A percentile compares a stretch with the other conserved stretches of the same genome.
These are phyloP conservation scores for Stachybotrys chartarum DNA, from an alignment of 2,329 filamentous ascomycete species.

Conservation along the genomic window DNA sequence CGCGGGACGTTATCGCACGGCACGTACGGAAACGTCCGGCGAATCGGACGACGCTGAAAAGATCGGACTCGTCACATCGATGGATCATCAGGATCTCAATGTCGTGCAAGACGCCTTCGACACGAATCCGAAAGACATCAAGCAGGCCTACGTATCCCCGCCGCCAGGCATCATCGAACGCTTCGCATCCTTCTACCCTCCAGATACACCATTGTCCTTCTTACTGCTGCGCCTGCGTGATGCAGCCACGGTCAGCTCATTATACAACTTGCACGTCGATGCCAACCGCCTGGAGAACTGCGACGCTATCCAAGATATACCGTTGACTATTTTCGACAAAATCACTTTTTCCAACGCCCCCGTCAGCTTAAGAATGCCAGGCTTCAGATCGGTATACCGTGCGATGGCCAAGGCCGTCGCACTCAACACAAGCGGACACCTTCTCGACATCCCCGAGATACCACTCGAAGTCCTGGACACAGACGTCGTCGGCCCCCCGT, in stretches of 20 bases:
- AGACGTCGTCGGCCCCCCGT: constrained; percentile 28
- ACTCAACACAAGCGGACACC: constrained; percentile 54
- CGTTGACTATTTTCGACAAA: constrained; percentile 66
- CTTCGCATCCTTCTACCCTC: constrained; percentile 77
- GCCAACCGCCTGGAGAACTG: constrained; percentile 58
- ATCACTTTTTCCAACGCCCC: constrained; percentile 71
- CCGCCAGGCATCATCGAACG: constrained; percentile 63
- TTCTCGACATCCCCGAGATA: constrained; percentile 65
- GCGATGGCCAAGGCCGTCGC: constrained; percentile 66
- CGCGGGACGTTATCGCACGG: constrained; percentile 78
- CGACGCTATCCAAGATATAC: constrained; percentile 65
- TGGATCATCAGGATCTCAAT: constrained; percentile 63
- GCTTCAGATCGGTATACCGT: constrained; percentile 43
- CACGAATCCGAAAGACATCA: constrained; percentile 57
- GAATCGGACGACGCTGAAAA: constrained; percentile 19
- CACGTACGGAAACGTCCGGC: constrained; percentile 20
- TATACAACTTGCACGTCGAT: constrained; percentile 60
- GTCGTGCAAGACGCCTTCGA: constrained; percentile 57
- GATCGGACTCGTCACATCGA: constrained; percentile 70
- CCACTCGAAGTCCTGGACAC: constrained; percentile 70
- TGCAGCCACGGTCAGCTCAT: constrained; percentile 53
- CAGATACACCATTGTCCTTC: constrained; percentile 73
- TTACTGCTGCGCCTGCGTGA: constrained; percentile 70
- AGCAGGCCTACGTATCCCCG: constrained; percentile 66
- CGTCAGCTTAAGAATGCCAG: constrained; percentile 43